A percentile compares a stretch with the other conserved stretches of the same genome.
These are phyloP conservation scores for Solanum peruvianum DNA, from an alignment of 257 asterid species.

Conservation along the genomic window DNA sequence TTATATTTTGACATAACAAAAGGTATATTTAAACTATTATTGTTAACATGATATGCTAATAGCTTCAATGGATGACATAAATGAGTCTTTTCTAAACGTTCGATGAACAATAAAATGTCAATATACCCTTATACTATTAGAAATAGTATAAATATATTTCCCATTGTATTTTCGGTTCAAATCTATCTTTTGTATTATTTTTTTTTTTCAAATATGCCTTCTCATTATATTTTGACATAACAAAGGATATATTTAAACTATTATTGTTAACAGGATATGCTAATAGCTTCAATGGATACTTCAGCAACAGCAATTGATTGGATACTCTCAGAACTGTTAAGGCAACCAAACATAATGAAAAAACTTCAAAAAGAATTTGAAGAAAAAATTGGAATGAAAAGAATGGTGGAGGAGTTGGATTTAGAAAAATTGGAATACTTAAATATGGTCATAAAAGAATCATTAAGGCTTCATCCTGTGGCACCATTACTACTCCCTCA, in stretches of 20 bases:
- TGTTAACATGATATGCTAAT: conserved; percentile 1
- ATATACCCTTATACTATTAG: too few relatives aligned
- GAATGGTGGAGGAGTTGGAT: conserved; percentile 3
- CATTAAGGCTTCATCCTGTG: conserved; percentile 13
- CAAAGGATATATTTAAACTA: background rate
- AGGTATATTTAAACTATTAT: too few relatives aligned
- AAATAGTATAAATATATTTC: too few relatives aligned
- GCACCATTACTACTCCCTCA: conserved; percentile 7
- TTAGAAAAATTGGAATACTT: conserved; percentile 2
- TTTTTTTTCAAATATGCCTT: too few relatives aligned
- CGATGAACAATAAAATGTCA: too few relatives aligned
- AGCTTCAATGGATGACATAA: background rate
- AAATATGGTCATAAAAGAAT: conserved; percentile 13
- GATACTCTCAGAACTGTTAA: conserved; percentile 1
- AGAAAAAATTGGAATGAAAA: conserved; percentile 3
- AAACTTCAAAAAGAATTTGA: conserved; percentile 8
- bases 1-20: too few relatives aligned
- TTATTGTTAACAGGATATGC: background rate
- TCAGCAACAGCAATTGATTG: conserved; percentile 5
- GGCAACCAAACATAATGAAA: background rate
- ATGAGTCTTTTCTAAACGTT: too few relatives aligned
- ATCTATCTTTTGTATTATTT: too few relatives aligned
- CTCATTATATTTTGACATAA: background rate
- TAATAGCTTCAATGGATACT: conserved; percentile 7
- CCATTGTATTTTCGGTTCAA: too few relatives aligned